These are phyloP conservation scores for Stereum hirsutum DNA, from an alignment of 1,284 basidiomycete genomes.

Conservation along the genomic window DNA sequence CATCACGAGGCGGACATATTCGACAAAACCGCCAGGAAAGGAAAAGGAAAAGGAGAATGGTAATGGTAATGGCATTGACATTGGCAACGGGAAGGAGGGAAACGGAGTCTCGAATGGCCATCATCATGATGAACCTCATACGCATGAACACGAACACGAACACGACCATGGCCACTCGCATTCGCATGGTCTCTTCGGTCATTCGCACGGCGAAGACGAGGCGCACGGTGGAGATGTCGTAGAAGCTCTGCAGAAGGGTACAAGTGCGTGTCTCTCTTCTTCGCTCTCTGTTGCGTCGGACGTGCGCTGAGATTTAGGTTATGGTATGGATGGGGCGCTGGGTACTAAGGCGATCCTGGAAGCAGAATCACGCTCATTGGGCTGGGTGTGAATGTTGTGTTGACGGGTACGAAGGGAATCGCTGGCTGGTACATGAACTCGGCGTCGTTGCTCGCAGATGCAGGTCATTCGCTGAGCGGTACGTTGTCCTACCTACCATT, in stretches of 20 bases:
- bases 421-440: conserved; percentile 88
- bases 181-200: conserved; percentile 47
- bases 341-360: conserved; percentile 61
- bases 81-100: conserved; percentile 22
- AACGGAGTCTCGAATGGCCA: no score
- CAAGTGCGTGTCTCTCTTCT: conserved; percentile 35
- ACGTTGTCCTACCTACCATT: background rate
- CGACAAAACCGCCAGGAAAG: no score
- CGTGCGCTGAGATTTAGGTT: conserved; percentile 1
- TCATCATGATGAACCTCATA: background rate
- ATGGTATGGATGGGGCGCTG: conserved; percentile 2
- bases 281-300: conserved; percentile 3
- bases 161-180: conserved; percentile 40
- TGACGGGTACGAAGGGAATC: conserved; percentile 79
- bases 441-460: conserved; percentile 88
- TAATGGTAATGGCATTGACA: no score
- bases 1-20: no score
- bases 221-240: conserved; percentile 62
- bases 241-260: conserved; percentile 50
- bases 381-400: conserved; percentile 74
- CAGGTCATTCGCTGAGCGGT: conserved; percentile 91
- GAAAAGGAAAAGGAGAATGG: no score
- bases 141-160: conserved; percentile 13
- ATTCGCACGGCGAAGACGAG: conserved; percentile 59
- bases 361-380: conserved; percentile 83